phyloP scores from a whole-genome alignment of 768 basidiomycete genomes.

The Auriculariales sp. region DNA sequence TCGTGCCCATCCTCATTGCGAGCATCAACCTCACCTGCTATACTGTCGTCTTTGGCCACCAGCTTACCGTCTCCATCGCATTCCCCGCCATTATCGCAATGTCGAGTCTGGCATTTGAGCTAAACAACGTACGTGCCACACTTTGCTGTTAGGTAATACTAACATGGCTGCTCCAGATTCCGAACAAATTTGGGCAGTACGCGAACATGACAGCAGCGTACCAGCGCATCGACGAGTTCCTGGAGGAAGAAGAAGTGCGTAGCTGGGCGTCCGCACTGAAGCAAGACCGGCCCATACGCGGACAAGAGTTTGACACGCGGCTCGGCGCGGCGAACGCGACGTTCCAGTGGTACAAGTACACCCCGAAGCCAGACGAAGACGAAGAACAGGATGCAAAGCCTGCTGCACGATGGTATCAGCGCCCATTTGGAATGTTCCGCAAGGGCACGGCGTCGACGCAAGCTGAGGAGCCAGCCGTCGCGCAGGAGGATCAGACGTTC shows the following conservation, averaged over 20 bases:
- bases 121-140: too few species aligned
- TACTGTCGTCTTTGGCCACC: neutral
- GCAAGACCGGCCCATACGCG: constrained; percentile 7
- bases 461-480: constrained; percentile 1
- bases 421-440: neutral
- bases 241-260: constrained; percentile 65
- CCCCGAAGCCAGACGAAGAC: neutral
- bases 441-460: constrained; percentile 8
- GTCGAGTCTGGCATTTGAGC: neutral
- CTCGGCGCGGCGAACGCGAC: neutral
- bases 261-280: constrained; percentile 63
- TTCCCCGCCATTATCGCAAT: neutral
- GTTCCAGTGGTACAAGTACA: neutral
- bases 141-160: too few species aligned
- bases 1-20: neutral
- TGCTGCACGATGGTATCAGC: neutral
- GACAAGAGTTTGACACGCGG: neutral
- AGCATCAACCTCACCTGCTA: neutral
- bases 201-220: too few species aligned
- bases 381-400: neutral
- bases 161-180: too few species aligned
- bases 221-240: constrained; percentile 63
- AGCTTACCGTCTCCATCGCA: neutral
- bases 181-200: too few species aligned
- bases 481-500: constrained; percentile 18